Conservation (phyloP, 2,329 filamentous ascomycete species). For the Phoma herbarum region DNA sequence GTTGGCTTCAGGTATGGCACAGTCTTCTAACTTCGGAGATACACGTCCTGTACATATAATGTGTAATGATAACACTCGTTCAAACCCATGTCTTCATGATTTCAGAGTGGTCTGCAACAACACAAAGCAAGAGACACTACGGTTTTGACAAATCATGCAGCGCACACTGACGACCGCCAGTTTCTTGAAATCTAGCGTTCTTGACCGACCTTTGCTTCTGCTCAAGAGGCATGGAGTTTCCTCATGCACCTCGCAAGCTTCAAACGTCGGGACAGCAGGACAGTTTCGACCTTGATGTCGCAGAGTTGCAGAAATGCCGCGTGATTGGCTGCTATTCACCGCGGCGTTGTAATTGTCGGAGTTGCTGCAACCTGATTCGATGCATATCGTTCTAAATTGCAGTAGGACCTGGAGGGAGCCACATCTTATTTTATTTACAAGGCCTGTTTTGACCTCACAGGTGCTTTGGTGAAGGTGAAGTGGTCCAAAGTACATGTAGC, state of each 20-base stretch:
- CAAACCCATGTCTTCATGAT: neutral
- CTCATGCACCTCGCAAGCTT: neutral
- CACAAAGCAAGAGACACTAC: neutral
- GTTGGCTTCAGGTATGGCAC: neutral
- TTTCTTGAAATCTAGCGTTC: neutral
- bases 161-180: neutral
- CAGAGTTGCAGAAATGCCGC: neutral
- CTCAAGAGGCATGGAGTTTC: neutral
- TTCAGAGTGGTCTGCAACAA: neutral
- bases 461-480: constrained; percentile 20
- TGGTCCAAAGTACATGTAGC: constrained; percentile 14
- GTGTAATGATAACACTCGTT: constrained; percentile 1
- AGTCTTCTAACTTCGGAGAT: neutral
- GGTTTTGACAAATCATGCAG: neutral
- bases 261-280: neutral
- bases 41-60: constrained; percentile 11
- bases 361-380: constrained; percentile 31
- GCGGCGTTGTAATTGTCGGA: constrained; percentile 32
- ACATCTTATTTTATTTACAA: constrained; percentile 21
- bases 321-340: constrained; percentile 28
- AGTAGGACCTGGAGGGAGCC: constrained; percentile 15
- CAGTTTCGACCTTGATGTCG: constrained; percentile 5
- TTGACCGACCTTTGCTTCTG: neutral
- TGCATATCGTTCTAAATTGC: constrained; percentile 14
- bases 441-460: constrained; percentile 28